Evolutionary conservation across 441 rosid species (phyloP).

Genomic region (Biscutella auriculata): DNA sequence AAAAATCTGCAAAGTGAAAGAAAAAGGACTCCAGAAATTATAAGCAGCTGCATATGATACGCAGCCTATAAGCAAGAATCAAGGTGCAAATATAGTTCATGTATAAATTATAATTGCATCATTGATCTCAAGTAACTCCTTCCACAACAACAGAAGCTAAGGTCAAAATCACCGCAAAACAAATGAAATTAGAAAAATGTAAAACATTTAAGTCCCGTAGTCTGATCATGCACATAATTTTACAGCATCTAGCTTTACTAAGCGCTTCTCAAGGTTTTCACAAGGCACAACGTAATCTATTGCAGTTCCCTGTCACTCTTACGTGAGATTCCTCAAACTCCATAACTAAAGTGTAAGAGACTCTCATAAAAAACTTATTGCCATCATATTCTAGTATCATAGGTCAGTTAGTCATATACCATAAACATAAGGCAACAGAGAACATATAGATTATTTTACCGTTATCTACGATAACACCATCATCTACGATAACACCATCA

Average conservation of each 20-base stretch:
- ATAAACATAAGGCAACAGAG: no score
- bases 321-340: neutral
- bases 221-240: neutral
- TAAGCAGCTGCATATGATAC: neutral
- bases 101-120: neutral
- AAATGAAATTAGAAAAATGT: neutral
- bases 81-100: neutral
- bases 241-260: neutral
- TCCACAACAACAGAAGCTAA: neutral
- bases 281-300: neutral
- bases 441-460: no score
- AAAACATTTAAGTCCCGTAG: neutral
- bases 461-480: no score
- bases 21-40: neutral
- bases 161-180: neutral
- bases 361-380: no score
- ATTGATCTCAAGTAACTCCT: neutral
- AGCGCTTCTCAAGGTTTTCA: neutral
- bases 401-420: no score
- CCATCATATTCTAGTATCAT: no score
- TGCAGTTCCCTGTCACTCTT: neutral
- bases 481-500: no score
- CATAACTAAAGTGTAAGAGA: neutral
- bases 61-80: neutral
- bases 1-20: slow-evolving; percentile 38